Evolutionary conservation across 164 flowering plant genomes (phyloP), one percentile per base, ranked within the genome.

Genomic region (Magnolia kwangsiensis): DNA sequence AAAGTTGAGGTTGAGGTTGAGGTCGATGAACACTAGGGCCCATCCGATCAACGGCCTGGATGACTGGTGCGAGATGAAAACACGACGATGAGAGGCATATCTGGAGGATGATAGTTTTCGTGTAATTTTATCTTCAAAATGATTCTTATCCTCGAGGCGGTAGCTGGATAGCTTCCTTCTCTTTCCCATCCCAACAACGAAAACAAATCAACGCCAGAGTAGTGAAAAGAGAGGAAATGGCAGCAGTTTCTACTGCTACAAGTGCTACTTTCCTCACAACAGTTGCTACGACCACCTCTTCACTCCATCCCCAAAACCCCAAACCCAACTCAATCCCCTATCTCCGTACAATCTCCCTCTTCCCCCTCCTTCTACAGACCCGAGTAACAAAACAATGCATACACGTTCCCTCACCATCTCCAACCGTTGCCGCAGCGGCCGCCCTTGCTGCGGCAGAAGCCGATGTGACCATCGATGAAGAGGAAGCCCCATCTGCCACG

Each of bases 371-470:
- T 20, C 72, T 79, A 7, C 81, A 74, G 75, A 49, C 72, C 29
- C 76, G 83, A 69, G 77, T 31, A 23, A 73, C 82, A 51, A 74
- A 23, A 37, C 27, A 55, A 7, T 66, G 63, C 76, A 9, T 20
- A 3, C 45, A 19, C 45, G n/a, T 31, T 6, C n/a, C 16, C 50
- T 31, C 71, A 68, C 49, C 24, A 37, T 76, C 27, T 69, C 37
- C 69, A 55, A 27, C 58, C 55, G 50, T 31, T n/a, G 77, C 82
- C 8, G 83, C 77, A 19, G 83, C 67, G 3, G 83, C 87, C 51
- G 87, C 89, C 78, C 19, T 80, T 58, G 77, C 83, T 16, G 79
- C 88, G 18, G 77, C 72, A 7, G 88, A 86, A 37, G 82, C 82
- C 1, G 86, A 74, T 21, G 80, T 79, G 10, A 80, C 49, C 10